Base-by-base conservation (phyloP, 495 filamentous ascomycete species). In the Xylaria intraflava region DNA sequence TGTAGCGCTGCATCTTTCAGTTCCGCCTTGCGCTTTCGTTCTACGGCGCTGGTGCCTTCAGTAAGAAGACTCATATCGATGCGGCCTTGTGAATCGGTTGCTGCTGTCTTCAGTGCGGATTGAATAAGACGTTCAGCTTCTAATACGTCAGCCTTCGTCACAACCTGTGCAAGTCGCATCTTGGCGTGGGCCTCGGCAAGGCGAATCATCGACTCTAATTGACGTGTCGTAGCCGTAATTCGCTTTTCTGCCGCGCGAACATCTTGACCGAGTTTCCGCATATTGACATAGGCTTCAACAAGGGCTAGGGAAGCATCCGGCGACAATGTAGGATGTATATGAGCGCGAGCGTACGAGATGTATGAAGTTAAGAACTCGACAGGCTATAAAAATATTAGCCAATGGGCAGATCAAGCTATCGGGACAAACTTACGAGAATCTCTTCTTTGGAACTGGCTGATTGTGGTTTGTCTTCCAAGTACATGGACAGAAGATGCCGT, bases 51-150 rank as follows among this genome's bases (percentile, higher is more conserved):
- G 9, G 88, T 92, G 11, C 93, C 93, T 60, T 96, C 94, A 1
- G 90, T 95, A 42, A 99, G 74, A 51, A 99, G 72, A 50, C 86
- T 84, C 93, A 99, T 96, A 63, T 99, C 93, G 62, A 99, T 97
- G 49, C 95, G 74, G 33, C 93, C 93, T 29, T 95, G 96, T 1
- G 89, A 68, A 68, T 99, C 93, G 0, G 93, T 99, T 6, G 93
- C 93, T 0, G 91, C 86, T 61, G 94, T 90, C 77, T 99, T 97
- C 63, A 99, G 84, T n/a, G 93, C 93, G 0, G 83, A 84, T 59
- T 87, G 85, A 71, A 97, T 98, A 49, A 98, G 76, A 10, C 93
- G 84, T 11, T 95, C 89, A 5, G 93, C 91, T 73, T 98, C 93
- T 12, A 83, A 69, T 19, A 98, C 93, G 66, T 98, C 93, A 48